Evolutionary conservation across 345 rosid genomes (phyloP).

Genomic region (Bruguiera parviflora): DNA sequence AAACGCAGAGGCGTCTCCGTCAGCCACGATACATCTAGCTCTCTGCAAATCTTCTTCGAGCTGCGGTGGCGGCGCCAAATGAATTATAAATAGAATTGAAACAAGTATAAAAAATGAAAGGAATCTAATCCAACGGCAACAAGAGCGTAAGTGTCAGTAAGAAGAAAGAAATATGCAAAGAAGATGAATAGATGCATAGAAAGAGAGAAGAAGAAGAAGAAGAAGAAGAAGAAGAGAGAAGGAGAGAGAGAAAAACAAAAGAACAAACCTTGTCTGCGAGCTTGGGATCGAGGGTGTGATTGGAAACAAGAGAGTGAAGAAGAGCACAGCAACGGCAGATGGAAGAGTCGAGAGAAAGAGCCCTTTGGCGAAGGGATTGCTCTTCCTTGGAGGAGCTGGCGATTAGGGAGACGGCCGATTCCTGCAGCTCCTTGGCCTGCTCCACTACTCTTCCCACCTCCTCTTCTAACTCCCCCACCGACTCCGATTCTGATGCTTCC

Average conservation of each 20-base stretch:
- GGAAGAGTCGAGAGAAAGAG: constrained; percentile 61
- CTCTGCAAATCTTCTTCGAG: constrained; percentile 81
- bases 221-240: too few species aligned
- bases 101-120: too few species aligned
- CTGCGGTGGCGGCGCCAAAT: constrained; percentile 28
- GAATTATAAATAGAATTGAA: too few species aligned
- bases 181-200: too few species aligned
- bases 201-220: too few species aligned
- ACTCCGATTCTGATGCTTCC: constrained; percentile 19
- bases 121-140: too few species aligned
- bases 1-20: constrained; percentile 84
- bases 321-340: constrained; percentile 60
- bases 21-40: constrained; percentile 63
- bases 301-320: constrained; percentile 39
- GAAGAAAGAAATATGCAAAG: too few species aligned
- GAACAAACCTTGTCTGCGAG: constrained; percentile 54
- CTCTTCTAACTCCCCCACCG: constrained; percentile 45
- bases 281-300: constrained; percentile 42
- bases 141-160: too few species aligned
- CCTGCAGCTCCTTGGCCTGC: constrained; percentile 75
- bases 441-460: constrained; percentile 63
- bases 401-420: constrained; percentile 54
- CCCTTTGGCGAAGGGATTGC: constrained; percentile 63
- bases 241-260: too few species aligned
- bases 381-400: constrained; percentile 59